phyloP scores from a whole-genome alignment of 2,329 filamentous ascomycete species.

The Nakataea oryzae region DNA sequence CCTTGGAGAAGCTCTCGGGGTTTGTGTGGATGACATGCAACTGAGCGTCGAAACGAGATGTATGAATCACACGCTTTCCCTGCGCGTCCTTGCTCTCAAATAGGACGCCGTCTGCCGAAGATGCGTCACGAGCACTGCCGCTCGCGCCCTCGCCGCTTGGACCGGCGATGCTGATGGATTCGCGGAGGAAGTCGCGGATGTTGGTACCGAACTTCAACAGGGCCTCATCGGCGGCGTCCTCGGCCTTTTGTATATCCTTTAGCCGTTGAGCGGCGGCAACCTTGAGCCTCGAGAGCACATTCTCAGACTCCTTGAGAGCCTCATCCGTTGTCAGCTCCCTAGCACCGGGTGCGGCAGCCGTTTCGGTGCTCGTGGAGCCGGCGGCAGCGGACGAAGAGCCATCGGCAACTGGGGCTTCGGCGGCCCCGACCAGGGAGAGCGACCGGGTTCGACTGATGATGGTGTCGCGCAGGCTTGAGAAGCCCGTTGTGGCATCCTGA shows the following conservation, averaged over 20 bases:
- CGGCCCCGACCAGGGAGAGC: slow-evolving; percentile 50
- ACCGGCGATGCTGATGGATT: slow-evolving; percentile 73
- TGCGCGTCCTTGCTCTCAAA: slow-evolving; percentile 90
- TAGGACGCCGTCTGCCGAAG: slow-evolving; percentile 52
- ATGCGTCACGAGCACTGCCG: slow-evolving; percentile 4
- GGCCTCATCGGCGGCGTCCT: slow-evolving; percentile 93
- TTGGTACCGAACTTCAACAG: slow-evolving; percentile 85
- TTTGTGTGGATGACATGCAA: slow-evolving; percentile 90
- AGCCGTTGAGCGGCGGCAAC: slow-evolving; percentile 71
- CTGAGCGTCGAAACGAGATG: slow-evolving; percentile 89
- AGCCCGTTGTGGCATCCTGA: slow-evolving; percentile 71
- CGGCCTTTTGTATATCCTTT: slow-evolving; percentile 81
- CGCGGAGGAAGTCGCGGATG: slow-evolving; percentile 77
- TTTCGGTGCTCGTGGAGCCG: slow-evolving; percentile 13
- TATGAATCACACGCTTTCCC: slow-evolving; percentile 89
- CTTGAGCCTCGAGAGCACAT: slow-evolving; percentile 67
- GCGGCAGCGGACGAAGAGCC: slow-evolving; percentile 12
- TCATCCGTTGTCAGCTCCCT: slow-evolving; percentile 21
- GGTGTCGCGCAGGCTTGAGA: slow-evolving; percentile 58
- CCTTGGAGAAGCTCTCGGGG: slow-evolving; percentile 69
- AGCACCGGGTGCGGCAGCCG: background rate
- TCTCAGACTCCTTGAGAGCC: slow-evolving; percentile 37
- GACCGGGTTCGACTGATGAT: slow-evolving; percentile 65
- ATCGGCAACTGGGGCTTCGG: background rate
- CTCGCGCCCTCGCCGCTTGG: background rate